Conservation (phyloP, 257 asterid genomes). For the Ligustrum vulgare region DNA sequence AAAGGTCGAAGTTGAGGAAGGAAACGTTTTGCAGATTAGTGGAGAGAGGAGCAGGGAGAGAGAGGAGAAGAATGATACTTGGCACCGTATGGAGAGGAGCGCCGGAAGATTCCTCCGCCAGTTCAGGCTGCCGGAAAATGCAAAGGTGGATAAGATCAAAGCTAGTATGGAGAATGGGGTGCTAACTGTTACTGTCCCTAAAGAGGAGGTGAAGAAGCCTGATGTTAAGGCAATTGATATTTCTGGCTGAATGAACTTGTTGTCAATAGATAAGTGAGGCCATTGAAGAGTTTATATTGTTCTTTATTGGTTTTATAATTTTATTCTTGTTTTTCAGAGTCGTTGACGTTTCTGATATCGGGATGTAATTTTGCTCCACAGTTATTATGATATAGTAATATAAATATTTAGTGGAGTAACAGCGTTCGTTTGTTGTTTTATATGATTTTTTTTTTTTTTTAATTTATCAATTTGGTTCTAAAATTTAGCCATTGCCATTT, state of each 20-base stretch:
- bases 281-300: too few species aligned
- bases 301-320: too few species aligned
- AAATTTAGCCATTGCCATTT: too few species aligned
- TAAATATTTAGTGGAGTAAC: too few species aligned
- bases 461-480: too few species aligned
- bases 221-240: slow-evolving; percentile 28
- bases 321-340: too few species aligned
- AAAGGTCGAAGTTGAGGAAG: slow-evolving; percentile 41
- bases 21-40: slow-evolving; percentile 37
- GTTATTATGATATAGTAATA: too few species aligned
- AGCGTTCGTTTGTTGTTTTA: too few species aligned
- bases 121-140: slow-evolving; percentile 35
- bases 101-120: slow-evolving; percentile 30
- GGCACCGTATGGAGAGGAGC: slow-evolving; percentile 46
- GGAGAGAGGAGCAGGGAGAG: slow-evolving; percentile 36
- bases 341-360: too few species aligned
- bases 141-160: slow-evolving; percentile 27
- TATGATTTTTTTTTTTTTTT: too few species aligned
- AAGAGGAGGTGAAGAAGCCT: slow-evolving; percentile 29
- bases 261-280: too few species aligned
- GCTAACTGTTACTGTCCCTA: slow-evolving; percentile 29
- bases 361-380: too few species aligned
- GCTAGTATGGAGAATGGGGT: slow-evolving; percentile 35
- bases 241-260: slow-evolving; percentile 14
- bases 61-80: slow-evolving; percentile 43